Evolutionary conservation across 2,329 filamentous ascomycete genomes (phyloP), one percentile per base, ranked within the genome.

Genomic region (Paracamarosporium sp.): DNA sequence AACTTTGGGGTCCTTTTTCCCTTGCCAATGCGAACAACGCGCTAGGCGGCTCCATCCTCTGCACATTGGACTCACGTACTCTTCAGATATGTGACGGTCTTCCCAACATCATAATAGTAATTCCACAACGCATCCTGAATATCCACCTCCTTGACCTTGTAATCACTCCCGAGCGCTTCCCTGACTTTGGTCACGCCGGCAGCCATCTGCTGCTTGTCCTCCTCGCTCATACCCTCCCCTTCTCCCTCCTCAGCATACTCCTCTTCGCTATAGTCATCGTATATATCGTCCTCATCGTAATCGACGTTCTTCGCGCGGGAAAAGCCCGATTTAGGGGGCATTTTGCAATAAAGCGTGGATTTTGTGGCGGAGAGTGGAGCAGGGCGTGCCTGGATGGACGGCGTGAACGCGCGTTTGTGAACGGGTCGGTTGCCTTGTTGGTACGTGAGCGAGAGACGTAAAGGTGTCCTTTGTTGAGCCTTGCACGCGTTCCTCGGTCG

Each of bases 61-160:
- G 15, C 35, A n/a, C 35, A 43, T 24, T 4, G 27, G 9, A 57
- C 57, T 3, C 56, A 27, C 41, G 65, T 88, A 83, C 88, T 90
- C 61, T 88, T 85, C 56, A 99, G 78, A 71, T 96, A 97, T 55
- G 85, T 83, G 35, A 96, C 89, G 1, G 92, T 88, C 77, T 97
- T 97, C 56, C 88, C 90, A 28, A 97, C 83, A 69, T 99, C 93
- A 74, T 93, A 98, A 76, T 94, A 98, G 77, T 97, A 97, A 77
- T 99, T 88, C 92, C 93, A 98, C 15, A 99, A 78, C 0, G 93
- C 86, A 60, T 98, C 94, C 74, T 96, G 88, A 61, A 97, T 94
- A 71, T 97, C 90, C 35, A 82, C 80, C 58, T 89, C 86, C 5
- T 85, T 83, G n/a, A 85, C 80, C 71, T 82, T 85, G 66, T 89